Conservation (phyloP, 805 yeast species). For the Kluyveromyces siamensis region DNA sequence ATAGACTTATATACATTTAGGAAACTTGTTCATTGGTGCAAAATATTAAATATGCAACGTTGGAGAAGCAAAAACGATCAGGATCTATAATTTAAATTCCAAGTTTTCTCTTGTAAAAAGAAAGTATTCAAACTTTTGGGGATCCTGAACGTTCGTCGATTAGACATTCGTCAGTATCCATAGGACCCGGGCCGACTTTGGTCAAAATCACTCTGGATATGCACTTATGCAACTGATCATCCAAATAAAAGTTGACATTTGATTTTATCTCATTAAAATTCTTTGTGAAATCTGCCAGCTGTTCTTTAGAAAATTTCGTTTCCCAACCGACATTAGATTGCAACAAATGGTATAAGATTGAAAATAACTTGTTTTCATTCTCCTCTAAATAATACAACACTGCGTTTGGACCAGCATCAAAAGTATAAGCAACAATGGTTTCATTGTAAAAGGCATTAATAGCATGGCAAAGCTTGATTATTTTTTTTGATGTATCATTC, state of each 20-base stretch:
- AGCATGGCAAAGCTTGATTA: constrained; percentile 68
- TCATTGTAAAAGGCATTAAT: constrained; percentile 52
- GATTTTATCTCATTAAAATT: constrained; percentile 23
- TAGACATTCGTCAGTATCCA: constrained; percentile 44
- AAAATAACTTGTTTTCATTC: constrained; percentile 66
- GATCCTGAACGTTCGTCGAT: constrained; percentile 50
- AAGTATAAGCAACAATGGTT: constrained; percentile 88
- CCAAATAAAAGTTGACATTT: constrained; percentile 33
- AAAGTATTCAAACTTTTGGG: constrained; percentile 35
- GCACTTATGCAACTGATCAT: constrained; percentile 50
- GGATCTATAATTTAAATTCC: neutral
- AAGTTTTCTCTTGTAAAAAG: neutral
- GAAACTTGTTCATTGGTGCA: neutral
- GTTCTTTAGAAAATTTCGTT: constrained; percentile 28
- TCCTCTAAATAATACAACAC: constrained; percentile 80
- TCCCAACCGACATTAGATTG: constrained; percentile 64
- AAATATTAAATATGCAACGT: neutral
- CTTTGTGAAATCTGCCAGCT: constrained; percentile 15
- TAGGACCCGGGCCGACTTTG: constrained; percentile 82
- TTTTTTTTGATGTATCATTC: constrained; percentile 80
- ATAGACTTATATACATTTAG: no score
- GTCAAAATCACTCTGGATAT: constrained; percentile 82
- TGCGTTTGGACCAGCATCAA: constrained; percentile 99
- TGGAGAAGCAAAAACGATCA: neutral
- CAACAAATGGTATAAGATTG: constrained; percentile 56